These are phyloP conservation scores for Ogataea henricii DNA, from an alignment of 805 yeast species.

Conservation along the genomic window DNA sequence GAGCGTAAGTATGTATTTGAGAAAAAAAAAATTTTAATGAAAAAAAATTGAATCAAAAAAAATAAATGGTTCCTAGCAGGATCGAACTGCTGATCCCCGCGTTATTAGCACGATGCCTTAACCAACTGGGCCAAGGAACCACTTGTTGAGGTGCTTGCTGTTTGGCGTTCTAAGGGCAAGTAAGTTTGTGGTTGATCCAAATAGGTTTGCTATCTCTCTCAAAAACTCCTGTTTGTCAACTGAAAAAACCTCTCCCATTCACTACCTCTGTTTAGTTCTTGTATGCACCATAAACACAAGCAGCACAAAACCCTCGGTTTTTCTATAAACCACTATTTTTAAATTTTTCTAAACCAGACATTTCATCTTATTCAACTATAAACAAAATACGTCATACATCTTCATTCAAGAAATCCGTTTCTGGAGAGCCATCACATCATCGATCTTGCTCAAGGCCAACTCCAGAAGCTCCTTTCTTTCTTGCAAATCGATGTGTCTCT, in stretches of 20 bases:
- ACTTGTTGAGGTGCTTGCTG: too few relatives aligned
- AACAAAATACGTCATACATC: not conserved
- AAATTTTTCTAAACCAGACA: too few relatives aligned
- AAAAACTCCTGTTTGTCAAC: too few relatives aligned
- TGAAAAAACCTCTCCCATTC: too few relatives aligned
- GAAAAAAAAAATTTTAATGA: not conserved
- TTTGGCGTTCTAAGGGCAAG: too few relatives aligned
- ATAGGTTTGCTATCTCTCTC: too few relatives aligned
- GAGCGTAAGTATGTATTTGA: not conserved
- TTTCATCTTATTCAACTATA: not conserved
- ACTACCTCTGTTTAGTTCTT: too few relatives aligned
- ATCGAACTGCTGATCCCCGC: constrained; percentile 80
- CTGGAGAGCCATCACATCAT: constrained; percentile 73
- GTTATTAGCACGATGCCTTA: constrained; percentile 49
- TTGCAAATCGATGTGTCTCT: constrained; percentile 89
- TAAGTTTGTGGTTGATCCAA: too few relatives aligned
- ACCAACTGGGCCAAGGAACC: constrained; percentile 49
- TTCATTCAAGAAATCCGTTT: constrained; percentile 29
- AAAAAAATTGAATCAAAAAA: constrained; percentile 7
- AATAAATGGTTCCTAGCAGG: constrained; percentile 75
- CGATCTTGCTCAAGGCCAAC: constrained; percentile 81
- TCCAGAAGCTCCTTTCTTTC: constrained; percentile 88
- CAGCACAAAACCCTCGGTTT: too few relatives aligned
- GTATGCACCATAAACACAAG: too few relatives aligned
- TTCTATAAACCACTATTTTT: too few relatives aligned